These are phyloP conservation scores for Dispira parvispora DNA, from an alignment of 192 early-diverging fungal genomes.

Conservation along the genomic window DNA sequence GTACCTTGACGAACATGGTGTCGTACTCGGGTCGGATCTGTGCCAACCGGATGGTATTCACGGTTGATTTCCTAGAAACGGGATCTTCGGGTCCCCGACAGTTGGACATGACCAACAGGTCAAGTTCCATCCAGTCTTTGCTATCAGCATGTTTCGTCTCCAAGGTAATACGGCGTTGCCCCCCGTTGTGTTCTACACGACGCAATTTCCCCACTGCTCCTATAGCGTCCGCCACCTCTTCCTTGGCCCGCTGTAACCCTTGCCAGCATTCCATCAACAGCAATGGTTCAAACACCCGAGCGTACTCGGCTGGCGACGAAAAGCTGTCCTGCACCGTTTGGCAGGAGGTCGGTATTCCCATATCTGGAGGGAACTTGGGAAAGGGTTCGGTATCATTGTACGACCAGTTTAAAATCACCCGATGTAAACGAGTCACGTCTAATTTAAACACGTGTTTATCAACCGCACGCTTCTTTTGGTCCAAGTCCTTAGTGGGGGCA, in stretches of 20 bases:
- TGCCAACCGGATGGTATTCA: neutral
- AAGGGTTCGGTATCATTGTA: constrained; percentile 30
- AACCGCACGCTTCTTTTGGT: too few species aligned
- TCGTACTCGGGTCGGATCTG: neutral
- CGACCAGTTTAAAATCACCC: constrained; percentile 43
- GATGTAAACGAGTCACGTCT: constrained; percentile 35
- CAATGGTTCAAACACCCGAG: constrained; percentile 56
- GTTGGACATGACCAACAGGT: constrained; percentile 42
- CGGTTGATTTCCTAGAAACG: neutral
- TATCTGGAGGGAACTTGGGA: constrained; percentile 41
- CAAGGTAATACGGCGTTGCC: constrained; percentile 47
- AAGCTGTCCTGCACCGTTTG: constrained; percentile 41
- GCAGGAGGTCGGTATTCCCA: constrained; percentile 13
- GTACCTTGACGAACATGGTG: constrained; percentile 22
- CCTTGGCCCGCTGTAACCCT: constrained; percentile 53
- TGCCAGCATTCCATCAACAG: constrained; percentile 74
- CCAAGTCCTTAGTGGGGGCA: too few species aligned
- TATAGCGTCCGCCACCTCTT: constrained; percentile 23
- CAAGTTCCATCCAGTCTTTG: constrained; percentile 29
- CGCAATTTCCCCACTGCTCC: constrained; percentile 16
- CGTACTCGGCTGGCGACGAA: constrained; percentile 37
- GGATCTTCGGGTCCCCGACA: constrained; percentile 10
- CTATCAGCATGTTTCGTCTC: constrained; percentile 23
- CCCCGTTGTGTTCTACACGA: constrained; percentile 50
- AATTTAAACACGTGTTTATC: constrained; percentile 8